Evolutionary conservation across 2,329 filamentous ascomycete species (phyloP), one percentile per base, ranked within the genome.

Genomic region (Aspergillus fumigatiaffinis): DNA sequence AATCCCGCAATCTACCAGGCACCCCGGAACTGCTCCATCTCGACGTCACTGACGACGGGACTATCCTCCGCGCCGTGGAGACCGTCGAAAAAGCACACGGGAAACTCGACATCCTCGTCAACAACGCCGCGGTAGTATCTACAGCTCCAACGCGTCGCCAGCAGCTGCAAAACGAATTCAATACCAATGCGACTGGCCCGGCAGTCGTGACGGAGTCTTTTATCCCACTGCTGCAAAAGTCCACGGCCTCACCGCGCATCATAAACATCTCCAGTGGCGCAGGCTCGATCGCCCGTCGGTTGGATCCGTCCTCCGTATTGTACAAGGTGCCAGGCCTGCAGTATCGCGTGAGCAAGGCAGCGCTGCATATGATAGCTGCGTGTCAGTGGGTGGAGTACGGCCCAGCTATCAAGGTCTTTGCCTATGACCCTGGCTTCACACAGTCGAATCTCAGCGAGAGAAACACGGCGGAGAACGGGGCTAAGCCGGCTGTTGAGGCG

Each of bases 331-430:
- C 76, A 26, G 71, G 70, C 56, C 72, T 69, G 53, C 63, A 66
- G 2, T 79, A 79, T 49, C 64, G 73, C 23, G 60, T 68, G 3
- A 77, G 74, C 65, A 79, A 79, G 55, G 72, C 76, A 1, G 77
- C 75, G 0, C 44, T 78, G 9, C 75, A 79, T 35, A 76, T 77
- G 68, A 63, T 79, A 9, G 29, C 54, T 20, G 23, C 52, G 14
- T 56, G 52, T 38, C 52, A 54, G 52, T 49, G 49, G 44, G 58
- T 58, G 1, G 58, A 60, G 28, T 60, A 58, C 29, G 55, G 54
- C 14, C 55, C 58, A 10, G 58, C 52, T 12, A 51, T 60, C 20
- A 58, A 52, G 32, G 58, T 60, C 6, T 52, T 57, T 38, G 29
- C 58, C 8, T 60, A 58, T 14, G 58, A 60, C n/a, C 58, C 58